These are phyloP conservation scores for Fusarium secorum DNA, from an alignment of 2,329 filamentous ascomycete species.

Conservation along the genomic window DNA sequence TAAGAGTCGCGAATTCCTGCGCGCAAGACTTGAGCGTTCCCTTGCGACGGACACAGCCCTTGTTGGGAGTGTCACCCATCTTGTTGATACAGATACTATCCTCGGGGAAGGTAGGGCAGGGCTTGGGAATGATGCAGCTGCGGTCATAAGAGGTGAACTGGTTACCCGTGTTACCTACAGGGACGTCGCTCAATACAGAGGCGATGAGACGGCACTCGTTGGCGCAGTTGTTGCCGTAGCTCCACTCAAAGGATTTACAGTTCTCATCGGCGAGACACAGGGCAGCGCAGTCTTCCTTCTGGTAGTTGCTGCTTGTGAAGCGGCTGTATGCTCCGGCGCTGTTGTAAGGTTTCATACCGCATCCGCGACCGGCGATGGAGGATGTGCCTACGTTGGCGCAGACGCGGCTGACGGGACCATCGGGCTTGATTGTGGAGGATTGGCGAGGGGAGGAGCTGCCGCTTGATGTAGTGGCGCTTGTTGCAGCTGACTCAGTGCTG, in stretches of 20 bases:
- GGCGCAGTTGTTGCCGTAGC: background rate
- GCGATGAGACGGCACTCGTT: constrained; percentile 5
- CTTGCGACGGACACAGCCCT: background rate
- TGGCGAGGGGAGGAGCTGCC: background rate
- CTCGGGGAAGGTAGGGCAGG: background rate
- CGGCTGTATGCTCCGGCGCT: background rate
- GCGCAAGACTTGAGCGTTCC: constrained; percentile 12
- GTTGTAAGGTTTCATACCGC: background rate
- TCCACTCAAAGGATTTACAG: constrained; percentile 3
- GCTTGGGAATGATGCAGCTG: background rate
- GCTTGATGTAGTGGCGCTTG: background rate
- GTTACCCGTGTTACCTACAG: background rate
- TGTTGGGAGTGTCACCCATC: background rate
- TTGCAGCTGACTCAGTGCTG: accelerated
- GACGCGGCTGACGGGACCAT: background rate
- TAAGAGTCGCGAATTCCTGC: background rate
- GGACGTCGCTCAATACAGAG: background rate
- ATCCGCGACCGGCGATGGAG: background rate
- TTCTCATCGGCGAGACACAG: constrained; percentile 2
- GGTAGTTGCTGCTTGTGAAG: constrained; percentile 3
- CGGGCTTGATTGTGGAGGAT: background rate
- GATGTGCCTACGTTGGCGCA: background rate
- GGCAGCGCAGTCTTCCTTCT: background rate
- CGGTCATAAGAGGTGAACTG: constrained; percentile 3
- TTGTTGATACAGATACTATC: constrained; percentile 8